phyloP scores from a whole-genome alignment of 2,329 filamentous ascomycete species.

The Xylaria sp. region DNA sequence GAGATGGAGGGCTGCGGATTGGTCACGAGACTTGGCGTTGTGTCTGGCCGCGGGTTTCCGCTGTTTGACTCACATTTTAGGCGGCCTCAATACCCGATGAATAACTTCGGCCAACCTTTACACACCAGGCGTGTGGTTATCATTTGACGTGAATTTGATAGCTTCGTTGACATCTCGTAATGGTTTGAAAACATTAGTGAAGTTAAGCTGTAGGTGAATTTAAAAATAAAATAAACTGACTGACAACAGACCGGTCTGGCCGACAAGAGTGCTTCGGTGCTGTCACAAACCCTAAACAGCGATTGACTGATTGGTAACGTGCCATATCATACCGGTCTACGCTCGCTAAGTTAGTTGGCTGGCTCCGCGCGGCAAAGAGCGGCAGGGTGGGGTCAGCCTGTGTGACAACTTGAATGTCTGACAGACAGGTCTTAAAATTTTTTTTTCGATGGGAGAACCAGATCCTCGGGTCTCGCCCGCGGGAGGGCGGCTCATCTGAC shows the following conservation, averaged over 20 bases:
- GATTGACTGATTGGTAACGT: constrained; percentile 25
- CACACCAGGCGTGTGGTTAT: constrained; percentile 10
- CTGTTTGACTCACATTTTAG: constrained; percentile 28
- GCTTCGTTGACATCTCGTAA: not conserved
- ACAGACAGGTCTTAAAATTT: constrained; percentile 18
- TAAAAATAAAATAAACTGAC: not conserved
- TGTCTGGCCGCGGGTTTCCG: constrained; percentile 15
- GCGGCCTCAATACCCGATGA: constrained; percentile 24
- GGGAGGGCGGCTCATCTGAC: constrained; percentile 26
- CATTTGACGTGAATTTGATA: not conserved
- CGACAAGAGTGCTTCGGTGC: constrained; percentile 13
- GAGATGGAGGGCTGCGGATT: not conserved
- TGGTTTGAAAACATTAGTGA: not conserved
- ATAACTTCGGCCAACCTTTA: constrained; percentile 1
- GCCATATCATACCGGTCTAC: not conserved
- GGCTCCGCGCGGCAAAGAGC: constrained; percentile 14
- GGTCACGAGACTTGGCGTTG: constrained; percentile 26
- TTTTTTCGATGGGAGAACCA: constrained; percentile 32
- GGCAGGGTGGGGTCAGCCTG: constrained; percentile 8
- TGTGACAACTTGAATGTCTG: constrained; percentile 5
- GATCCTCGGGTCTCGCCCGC: constrained; percentile 29
- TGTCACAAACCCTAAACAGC: not conserved
- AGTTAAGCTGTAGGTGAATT: not conserved
- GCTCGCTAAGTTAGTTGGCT: not conserved
- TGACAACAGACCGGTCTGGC: constrained; percentile 23